Conservation (phyloP, 2,329 filamentous ascomycete genomes). For the Aspergillus sp. region DNA sequence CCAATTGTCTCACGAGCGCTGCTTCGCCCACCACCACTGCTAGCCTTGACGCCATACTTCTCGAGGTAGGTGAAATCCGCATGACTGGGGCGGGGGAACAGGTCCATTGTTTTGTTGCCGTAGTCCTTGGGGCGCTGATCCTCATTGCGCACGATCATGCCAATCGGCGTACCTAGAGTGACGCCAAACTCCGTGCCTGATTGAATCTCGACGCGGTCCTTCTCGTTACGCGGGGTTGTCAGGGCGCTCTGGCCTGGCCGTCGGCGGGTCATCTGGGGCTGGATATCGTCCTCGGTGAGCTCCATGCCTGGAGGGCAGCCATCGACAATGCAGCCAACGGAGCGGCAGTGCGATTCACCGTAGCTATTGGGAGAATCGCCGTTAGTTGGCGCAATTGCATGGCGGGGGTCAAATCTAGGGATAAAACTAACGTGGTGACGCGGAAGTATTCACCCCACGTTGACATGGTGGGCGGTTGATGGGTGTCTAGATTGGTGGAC, state of each 20-base stretch:
- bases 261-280: constrained; percentile 90
- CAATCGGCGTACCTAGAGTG: constrained; percentile 89
- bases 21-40: constrained; percentile 84
- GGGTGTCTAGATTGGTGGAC: neutral
- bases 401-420: neutral
- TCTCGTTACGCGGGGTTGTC: constrained; percentile 90
- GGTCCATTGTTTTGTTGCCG: constrained; percentile 84
- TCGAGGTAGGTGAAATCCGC: constrained; percentile 97
- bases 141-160: constrained; percentile 84
- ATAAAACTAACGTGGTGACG: constrained; percentile 73
- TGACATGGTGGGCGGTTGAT: constrained; percentile 65
- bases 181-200: constrained; percentile 89
- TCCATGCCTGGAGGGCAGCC: constrained; percentile 86
- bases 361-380: constrained; percentile 51
- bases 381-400: constrained; percentile 3
- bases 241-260: constrained; percentile 87
- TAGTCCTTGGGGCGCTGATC: constrained; percentile 94
- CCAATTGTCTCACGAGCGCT: constrained; percentile 95
- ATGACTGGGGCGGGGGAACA: constrained; percentile 87
- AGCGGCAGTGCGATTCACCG: constrained; percentile 88
- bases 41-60: constrained; percentile 95
- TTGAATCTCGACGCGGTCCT: constrained; percentile 88
- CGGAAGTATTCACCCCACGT: constrained; percentile 83
- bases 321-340: constrained; percentile 93
- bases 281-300: constrained; percentile 84